Conservation (phyloP, 306 rosid species). For the Fragaria vesca region DNA sequence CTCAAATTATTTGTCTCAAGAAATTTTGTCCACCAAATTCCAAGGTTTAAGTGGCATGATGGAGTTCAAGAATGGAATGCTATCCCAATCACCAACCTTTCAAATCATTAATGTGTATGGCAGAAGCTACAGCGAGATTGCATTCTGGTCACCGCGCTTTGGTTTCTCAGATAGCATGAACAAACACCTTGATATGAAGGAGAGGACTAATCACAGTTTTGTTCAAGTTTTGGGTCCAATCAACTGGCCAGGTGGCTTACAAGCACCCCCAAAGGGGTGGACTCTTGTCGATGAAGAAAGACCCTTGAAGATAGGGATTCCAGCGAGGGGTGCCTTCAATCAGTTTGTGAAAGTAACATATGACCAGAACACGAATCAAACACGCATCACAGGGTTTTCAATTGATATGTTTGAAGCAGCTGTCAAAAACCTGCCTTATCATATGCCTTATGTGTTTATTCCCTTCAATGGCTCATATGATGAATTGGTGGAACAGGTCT, state of each 20-base stretch:
- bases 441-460: constrained; percentile 29
- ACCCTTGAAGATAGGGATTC: constrained; percentile 44
- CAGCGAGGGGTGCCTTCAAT: constrained; percentile 35
- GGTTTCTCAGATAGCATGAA: constrained; percentile 37
- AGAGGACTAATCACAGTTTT: background rate
- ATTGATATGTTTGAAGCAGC: constrained; percentile 50
- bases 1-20: constrained; percentile 16
- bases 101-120: constrained; percentile 53
- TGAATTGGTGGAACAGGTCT: constrained; percentile 46
- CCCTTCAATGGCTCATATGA: constrained; percentile 52
- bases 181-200: background rate
- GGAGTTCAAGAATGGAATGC: constrained; percentile 29
- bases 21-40: constrained; percentile 25
- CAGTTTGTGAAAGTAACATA: constrained; percentile 52
- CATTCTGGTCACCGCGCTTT: constrained; percentile 47
- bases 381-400: constrained; percentile 46
- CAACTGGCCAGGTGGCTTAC: constrained; percentile 45
- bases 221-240: constrained; percentile 22
- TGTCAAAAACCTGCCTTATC: constrained; percentile 29
- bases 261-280: constrained; percentile 37
- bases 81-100: constrained; percentile 26
- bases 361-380: constrained; percentile 20
- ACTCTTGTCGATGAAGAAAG: constrained; percentile 7
- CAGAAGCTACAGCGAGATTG: constrained; percentile 45
- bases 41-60: constrained; percentile 49